Conservation (phyloP, 352 stramenopile genomes). For the Phytopythium vexans region DNA sequence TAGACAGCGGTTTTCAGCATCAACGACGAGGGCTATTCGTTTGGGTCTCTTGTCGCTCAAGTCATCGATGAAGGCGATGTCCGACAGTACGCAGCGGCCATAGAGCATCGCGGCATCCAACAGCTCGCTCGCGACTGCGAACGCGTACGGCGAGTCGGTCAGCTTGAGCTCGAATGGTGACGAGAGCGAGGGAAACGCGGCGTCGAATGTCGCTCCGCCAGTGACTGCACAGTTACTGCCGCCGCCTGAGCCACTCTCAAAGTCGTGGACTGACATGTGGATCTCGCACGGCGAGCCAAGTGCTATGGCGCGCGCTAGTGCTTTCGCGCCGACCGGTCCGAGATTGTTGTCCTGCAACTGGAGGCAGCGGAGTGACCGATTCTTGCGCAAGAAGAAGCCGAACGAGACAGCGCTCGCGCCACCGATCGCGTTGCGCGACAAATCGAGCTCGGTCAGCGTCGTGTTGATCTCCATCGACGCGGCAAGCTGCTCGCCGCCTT, state of each 20-base stretch:
- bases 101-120: constrained; percentile 38
- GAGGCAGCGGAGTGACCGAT: constrained; percentile 33
- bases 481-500: constrained; percentile 56
- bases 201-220: constrained; percentile 42
- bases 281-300: constrained; percentile 54
- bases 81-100: constrained; percentile 35
- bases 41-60: constrained; percentile 13
- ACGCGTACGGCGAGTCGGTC: constrained; percentile 55
- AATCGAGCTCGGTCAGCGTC: constrained; percentile 42
- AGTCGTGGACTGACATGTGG: constrained; percentile 47
- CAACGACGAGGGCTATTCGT: constrained; percentile 19
- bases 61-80: constrained; percentile 40
- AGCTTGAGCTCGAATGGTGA: constrained; percentile 60
- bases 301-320: constrained; percentile 45
- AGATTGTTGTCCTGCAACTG: constrained; percentile 61
- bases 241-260: constrained; percentile 25
- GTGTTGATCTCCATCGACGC: constrained; percentile 46
- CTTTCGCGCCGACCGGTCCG: constrained; percentile 46
- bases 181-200: constrained; percentile 40
- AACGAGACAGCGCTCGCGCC: constrained; percentile 53
- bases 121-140: constrained; percentile 53
- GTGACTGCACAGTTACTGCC: constrained; percentile 1
- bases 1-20: constrained; percentile 25
- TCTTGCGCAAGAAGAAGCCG: constrained; percentile 50
- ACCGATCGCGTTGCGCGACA: constrained; percentile 59